Percentiles rank a stretch among this genome's conserved stretches.
These are phyloP conservation scores for Syzygium malaccense DNA, from an alignment of 441 rosid species.

Conservation along the genomic window DNA sequence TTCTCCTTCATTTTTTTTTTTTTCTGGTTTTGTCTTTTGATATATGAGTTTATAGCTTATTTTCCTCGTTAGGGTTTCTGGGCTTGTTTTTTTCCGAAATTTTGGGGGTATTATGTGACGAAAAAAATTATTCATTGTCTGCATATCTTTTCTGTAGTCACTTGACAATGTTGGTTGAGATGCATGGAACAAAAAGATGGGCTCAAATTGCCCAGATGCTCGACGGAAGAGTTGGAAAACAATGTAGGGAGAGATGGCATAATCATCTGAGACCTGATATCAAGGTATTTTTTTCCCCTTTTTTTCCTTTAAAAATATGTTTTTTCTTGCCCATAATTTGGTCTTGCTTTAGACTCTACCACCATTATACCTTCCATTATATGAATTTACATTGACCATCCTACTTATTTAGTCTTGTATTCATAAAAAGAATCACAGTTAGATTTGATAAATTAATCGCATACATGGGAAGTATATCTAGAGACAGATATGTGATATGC, in stretches of 20 bases:
- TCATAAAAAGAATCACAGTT: background rate
- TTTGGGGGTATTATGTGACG: background rate
- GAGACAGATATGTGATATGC: background rate
- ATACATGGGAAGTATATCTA: background rate
- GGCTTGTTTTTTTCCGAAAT: background rate
- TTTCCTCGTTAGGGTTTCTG: background rate
- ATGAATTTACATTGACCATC: background rate
- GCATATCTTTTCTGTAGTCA: background rate
- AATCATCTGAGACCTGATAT: background rate
- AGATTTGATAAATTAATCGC: background rate
- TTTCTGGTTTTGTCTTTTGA: background rate
- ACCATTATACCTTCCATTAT: background rate
- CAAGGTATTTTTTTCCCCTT: background rate
- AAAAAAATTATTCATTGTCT: background rate
- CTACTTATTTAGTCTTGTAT: background rate
- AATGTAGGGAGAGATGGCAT: background rate
- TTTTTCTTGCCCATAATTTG: background rate
- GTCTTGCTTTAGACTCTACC: background rate
- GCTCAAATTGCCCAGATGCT: background rate
- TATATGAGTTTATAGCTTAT: background rate
- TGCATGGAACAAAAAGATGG: background rate
- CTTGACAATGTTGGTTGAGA: background rate
- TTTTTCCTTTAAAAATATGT: background rate
- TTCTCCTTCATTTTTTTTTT: background rate
- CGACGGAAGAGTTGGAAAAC: background rate